Conservation (phyloP, 345 rosid species). For the Euclidium syriacum region DNA sequence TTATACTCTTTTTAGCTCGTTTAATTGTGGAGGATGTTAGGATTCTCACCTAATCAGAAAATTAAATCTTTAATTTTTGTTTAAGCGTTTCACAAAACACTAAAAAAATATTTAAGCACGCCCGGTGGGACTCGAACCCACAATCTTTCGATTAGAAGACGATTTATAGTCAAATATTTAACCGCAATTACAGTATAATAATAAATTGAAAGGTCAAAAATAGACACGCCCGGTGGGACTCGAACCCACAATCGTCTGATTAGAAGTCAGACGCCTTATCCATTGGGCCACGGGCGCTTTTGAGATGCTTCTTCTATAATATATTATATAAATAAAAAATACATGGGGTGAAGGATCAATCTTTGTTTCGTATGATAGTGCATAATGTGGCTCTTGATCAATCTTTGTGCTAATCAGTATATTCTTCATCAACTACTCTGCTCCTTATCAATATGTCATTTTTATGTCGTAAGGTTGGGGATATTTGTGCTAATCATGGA, state of each 20-base stretch:
- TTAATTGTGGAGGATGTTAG: not conserved
- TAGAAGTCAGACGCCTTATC: constrained; percentile 86
- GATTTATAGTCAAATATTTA: no score
- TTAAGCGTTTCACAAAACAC: not conserved
- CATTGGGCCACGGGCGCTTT: constrained; percentile 65
- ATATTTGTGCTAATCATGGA: no score
- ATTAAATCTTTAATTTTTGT: not conserved
- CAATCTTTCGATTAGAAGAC: no score
- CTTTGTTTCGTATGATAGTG: no score
- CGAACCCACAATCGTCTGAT: constrained; percentile 90
- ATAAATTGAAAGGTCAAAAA: no score
- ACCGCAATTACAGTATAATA: no score
- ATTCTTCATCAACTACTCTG: no score
- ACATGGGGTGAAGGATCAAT: no score
- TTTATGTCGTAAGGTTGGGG: no score
- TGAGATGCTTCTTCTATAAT: constrained; percentile 16
- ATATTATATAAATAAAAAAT: not conserved
- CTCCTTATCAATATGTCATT: no score
- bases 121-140: constrained; percentile 87
- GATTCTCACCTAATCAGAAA: not conserved
- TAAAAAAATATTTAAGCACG: not conserved
- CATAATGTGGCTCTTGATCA: no score
- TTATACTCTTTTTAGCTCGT: not conserved
- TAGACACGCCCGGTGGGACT: constrained; percentile 62
- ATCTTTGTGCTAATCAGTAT: no score